Percentiles rank a stretch among this genome's conserved stretches.
phyloP scores from a whole-genome alignment of 805 yeast species.

The Groenewaldozyma tartarivorans region DNA sequence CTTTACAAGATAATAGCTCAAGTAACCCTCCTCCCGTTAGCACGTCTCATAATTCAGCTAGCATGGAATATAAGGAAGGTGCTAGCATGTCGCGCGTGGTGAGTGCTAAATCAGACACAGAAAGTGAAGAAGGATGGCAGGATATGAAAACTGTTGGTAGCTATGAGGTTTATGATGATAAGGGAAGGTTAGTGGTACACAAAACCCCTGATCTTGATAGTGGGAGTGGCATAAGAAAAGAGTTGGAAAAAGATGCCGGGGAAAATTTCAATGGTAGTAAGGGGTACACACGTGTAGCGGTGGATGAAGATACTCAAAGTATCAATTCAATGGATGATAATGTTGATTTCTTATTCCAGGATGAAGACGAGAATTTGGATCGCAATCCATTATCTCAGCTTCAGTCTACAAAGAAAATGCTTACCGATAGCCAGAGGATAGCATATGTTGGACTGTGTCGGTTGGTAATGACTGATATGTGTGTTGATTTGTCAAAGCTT shows the following conservation, averaged over 20 bases:
- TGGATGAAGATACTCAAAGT: conserved; percentile 72
- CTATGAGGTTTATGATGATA: conserved; percentile 69
- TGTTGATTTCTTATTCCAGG: conserved; percentile 46
- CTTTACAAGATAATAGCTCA: conserved; percentile 2
- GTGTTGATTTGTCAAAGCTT: conserved; percentile 73
- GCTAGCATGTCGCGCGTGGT: no score
- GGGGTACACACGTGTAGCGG: conserved; percentile 84
- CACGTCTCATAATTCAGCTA: neutral
- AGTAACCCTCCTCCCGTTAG: neutral
- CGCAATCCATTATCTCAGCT: conserved; percentile 54
- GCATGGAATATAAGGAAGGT: neutral
- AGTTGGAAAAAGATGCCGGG: conserved; percentile 26
- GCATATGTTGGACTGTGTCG: conserved; percentile 86
- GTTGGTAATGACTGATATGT: conserved; percentile 40
- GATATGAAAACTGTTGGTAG: conserved; percentile 77
- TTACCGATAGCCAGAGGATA: conserved; percentile 74
- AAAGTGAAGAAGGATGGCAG: conserved; percentile 47
- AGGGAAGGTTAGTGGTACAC: conserved; percentile 35
- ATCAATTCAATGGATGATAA: conserved; percentile 40
- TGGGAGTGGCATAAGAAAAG: conserved; percentile 3
- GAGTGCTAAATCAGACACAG: conserved; percentile 2
- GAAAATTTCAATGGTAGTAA: conserved; percentile 31
- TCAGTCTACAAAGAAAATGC: conserved; percentile 68
- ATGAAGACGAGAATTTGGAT: conserved; percentile 33
- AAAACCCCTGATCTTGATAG: conserved; percentile 17